Percentiles rank a stretch among this genome's conserved stretches.
phyloP scores from a whole-genome alignment of 176 grass and related monocot species.

The Oryza brachyantha region DNA sequence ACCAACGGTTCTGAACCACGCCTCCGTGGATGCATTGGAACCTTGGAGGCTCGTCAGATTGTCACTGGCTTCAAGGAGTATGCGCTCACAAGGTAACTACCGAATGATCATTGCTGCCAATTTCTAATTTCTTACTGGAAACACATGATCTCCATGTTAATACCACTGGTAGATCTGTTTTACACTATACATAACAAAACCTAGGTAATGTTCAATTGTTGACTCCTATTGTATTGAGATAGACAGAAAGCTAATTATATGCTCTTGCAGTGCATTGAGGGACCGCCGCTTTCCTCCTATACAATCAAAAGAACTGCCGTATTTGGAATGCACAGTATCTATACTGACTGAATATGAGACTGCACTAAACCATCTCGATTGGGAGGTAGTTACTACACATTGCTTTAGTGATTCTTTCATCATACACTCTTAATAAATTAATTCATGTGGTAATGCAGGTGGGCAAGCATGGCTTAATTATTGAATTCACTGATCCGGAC shows the following conservation, averaged over 20 bases:
- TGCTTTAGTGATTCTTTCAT: neutral
- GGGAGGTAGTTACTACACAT: conserved; percentile 62
- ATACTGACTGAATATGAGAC: conserved; percentile 79
- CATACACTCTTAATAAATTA: neutral
- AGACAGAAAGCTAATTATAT: neutral
- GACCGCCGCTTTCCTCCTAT: conserved; percentile 89
- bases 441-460: conserved; percentile 44
- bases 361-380: conserved; percentile 82
- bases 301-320: conserved; percentile 81
- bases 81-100: conserved; percentile 75
- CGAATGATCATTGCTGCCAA: conserved; percentile 8
- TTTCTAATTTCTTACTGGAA: neutral
- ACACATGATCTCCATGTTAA: neutral
- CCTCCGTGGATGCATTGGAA: conserved; percentile 95
- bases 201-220: neutral
- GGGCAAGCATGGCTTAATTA: conserved; percentile 95
- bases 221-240: neutral
- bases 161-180: neutral
- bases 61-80: conserved; percentile 89
- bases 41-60: conserved; percentile 81
- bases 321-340: conserved; percentile 95
- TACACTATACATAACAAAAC: neutral
- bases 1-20: conserved; percentile 83
- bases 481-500: conserved; percentile 92
- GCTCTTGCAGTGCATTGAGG: conserved; percentile 72